Percentiles rank a stretch among this genome's conserved stretches.
Conservation (phyloP, 371 early-diverging fungal genomes). For the Mucor ambiguus region DNA sequence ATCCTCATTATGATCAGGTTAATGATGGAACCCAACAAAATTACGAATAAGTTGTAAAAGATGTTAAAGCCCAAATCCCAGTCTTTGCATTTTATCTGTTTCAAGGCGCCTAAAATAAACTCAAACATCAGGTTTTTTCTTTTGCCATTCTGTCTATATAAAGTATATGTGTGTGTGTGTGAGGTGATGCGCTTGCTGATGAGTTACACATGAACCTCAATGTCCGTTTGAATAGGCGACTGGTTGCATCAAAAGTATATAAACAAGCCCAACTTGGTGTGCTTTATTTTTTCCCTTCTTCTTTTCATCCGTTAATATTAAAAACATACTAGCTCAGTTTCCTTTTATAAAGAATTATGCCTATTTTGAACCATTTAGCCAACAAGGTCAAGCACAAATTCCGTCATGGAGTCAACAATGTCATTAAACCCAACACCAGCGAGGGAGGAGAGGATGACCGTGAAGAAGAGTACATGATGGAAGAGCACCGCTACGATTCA, state of each 20-base stretch:
- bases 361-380: constrained; percentile 36
- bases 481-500: constrained; percentile 68
- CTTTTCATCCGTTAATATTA: background rate
- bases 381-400: constrained; percentile 35
- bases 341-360: constrained; percentile 16
- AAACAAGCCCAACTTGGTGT: background rate
- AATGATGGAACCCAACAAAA: background rate
- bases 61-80: background rate
- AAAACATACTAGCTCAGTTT: background rate
- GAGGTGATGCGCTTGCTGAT: background rate
- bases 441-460: constrained; percentile 29
- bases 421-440: constrained; percentile 2
- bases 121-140: background rate
- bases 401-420: constrained; percentile 20
- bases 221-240: background rate
- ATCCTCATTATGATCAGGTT: too few species aligned
- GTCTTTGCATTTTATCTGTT: background rate
- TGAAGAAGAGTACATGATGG: constrained; percentile 37
- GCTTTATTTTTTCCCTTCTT: background rate
- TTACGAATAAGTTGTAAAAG: background rate
- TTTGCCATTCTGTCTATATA: too few species aligned
- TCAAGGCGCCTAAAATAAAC: background rate
- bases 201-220: background rate
- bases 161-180: too few species aligned
- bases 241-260: background rate